These are phyloP conservation scores for Fusarium goolgardi DNA, from an alignment of 2,329 filamentous ascomycete genomes.

Conservation along the genomic window DNA sequence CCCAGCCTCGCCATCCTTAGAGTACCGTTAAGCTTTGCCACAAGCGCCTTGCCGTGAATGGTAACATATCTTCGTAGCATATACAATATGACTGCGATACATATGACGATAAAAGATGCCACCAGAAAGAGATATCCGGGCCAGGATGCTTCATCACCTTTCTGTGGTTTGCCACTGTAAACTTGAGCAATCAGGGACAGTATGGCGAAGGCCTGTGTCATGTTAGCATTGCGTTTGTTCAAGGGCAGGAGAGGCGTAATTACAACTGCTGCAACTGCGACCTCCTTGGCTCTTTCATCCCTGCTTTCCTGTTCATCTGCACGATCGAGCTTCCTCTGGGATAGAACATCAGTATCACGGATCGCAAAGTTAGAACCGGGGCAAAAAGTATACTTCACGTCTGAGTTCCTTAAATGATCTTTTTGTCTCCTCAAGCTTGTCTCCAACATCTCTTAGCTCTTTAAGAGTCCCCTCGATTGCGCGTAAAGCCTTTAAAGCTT, in stretches of 20 bases:
- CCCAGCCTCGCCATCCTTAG: too few relatives aligned
- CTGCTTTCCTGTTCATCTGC: neutral
- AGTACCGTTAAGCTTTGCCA: neutral
- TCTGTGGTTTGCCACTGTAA: conserved; percentile 1
- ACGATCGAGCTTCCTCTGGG: neutral
- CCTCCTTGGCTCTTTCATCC: neutral
- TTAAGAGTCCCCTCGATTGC: neutral
- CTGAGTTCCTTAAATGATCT: neutral
- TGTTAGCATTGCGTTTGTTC: neutral
- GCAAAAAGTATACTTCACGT: neutral
- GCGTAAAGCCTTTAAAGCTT: neutral
- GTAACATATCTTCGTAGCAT: neutral
- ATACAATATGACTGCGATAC: neutral
- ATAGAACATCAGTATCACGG: neutral
- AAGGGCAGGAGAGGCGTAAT: neutral
- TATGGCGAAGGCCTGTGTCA: neutral
- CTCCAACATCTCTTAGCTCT: neutral
- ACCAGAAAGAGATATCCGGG: neutral
- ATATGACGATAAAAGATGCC: neutral
- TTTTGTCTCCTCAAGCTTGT: neutral
- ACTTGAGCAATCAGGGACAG: conserved; percentile 1
- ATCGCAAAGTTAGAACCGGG: neutral
- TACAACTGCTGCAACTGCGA: neutral
- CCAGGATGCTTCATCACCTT: neutral
- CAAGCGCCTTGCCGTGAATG: neutral